Base-by-base conservation (phyloP, 306 rosid genomes). In the Fagus sylvatica region DNA sequence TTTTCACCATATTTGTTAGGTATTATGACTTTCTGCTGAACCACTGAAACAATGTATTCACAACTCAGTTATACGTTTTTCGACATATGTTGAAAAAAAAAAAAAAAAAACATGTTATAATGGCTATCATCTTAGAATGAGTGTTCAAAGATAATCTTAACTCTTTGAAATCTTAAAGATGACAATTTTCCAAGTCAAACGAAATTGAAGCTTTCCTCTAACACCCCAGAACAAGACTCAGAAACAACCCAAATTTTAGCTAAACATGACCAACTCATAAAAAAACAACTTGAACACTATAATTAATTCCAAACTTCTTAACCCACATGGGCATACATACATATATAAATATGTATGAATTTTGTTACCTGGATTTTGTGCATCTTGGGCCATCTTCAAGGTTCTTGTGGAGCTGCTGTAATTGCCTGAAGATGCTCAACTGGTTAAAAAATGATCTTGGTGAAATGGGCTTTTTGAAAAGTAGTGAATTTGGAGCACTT, bases 1-100 rank as follows among this genome's bases (percentile, higher is more conserved):
- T 89, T 90, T 65, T 82, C 88, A 41, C 90, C 92, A 65, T 79
- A 43, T 71, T 88, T 91, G 86, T 88, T 88, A 49, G 89, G 80
- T 74, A 91, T 78, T 49, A 75, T 64, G 66, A 93, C 76, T 74
- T 53, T 93, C 71, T 66, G 67, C 68, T 41, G 78, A 7, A 51
- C 46, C 76, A 82, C 96, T 88, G 81, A 81, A 53, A 77, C 37
- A 75, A 37, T 22, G 66, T 68, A 68, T 66, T 67, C 54, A 34
- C 74, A 60, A 54, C 43, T 66, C 55, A 36, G 33, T 54, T 71
- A 54, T 53, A 67, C 54, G 49, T 30, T 69, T 53, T 19, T 77
- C 28, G 28, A 22, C 28, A 22, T 22, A 22, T 22, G 28, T 22
- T 22, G 28, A 22, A 22, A 22, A 22, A 22, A 22, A 22, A 22